phyloP scores from a whole-genome alignment of 2,329 filamentous ascomycete genomes.

The Aspergillus sp. region DNA sequence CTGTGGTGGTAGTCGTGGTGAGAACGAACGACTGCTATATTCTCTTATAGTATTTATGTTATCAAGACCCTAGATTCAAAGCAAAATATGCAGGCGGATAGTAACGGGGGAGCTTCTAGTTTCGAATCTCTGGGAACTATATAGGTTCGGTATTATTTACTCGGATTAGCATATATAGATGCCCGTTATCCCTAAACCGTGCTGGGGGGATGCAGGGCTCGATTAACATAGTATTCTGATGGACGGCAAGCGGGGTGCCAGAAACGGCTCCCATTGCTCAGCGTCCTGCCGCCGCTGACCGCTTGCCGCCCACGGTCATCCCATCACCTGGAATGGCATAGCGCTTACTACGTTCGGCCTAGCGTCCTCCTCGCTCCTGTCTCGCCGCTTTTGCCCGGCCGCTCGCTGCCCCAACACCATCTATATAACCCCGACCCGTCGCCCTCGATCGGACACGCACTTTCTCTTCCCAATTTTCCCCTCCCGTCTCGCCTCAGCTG shows the following conservation, averaged over 20 bases:
- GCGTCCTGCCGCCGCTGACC: slow-evolving; percentile 8
- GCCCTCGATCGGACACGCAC: slow-evolving; percentile 9
- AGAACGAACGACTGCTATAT: not conserved
- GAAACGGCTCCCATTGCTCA: slow-evolving; percentile 9
- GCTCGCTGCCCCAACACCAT: slow-evolving; percentile 10
- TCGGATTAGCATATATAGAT: too few relatives aligned
- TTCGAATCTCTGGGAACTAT: not conserved
- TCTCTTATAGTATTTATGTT: not conserved
- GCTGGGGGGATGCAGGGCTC: too few relatives aligned
- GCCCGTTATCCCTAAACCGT: too few relatives aligned
- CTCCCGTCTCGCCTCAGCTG: not conserved
- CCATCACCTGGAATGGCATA: slow-evolving; percentile 5
- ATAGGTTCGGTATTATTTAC: not conserved
- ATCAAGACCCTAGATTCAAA: slow-evolving; percentile 1
- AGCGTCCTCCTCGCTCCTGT: not conserved
- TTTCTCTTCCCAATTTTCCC: slow-evolving; percentile 6
- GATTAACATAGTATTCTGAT: not conserved
- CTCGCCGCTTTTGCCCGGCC: slow-evolving; percentile 9
- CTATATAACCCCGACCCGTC: slow-evolving; percentile 12
- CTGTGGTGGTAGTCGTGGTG: not conserved
- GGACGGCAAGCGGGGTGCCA: slow-evolving; percentile 6
- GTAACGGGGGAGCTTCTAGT: not conserved
- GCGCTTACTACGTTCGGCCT: slow-evolving; percentile 6
- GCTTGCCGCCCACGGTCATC: slow-evolving; percentile 4
- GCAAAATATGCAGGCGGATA: slow-evolving; percentile 1